Conservation (phyloP, 2,329 filamentous ascomycete species). For the Teratosphaeria gauchensis region DNA sequence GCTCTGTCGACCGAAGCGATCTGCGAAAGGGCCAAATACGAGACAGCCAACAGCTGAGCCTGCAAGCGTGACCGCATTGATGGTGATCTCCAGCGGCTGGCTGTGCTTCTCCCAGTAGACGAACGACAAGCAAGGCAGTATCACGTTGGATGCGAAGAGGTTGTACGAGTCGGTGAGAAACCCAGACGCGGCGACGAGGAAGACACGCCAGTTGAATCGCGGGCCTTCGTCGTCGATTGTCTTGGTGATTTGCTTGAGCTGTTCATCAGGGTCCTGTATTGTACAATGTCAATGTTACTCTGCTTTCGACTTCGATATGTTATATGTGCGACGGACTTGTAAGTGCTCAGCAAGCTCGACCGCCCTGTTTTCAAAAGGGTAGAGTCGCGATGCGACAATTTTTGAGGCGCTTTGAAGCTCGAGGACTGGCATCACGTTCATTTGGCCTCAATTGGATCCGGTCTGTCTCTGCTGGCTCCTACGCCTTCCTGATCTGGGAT, state of each 20-base stretch:
- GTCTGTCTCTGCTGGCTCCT: neutral
- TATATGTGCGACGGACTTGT: neutral
- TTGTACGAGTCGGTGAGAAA: conserved; percentile 33
- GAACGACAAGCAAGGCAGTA: conserved; percentile 31
- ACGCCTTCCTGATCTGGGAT: neutral
- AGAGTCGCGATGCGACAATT: neutral
- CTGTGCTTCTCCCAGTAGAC: conserved; percentile 26
- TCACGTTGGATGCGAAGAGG: conserved; percentile 31
- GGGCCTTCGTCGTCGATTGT: conserved; percentile 8
- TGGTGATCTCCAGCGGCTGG: conserved; percentile 21
- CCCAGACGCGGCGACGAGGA: conserved; percentile 31
- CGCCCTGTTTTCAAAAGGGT: neutral
- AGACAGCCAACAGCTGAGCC: conserved; percentile 31
- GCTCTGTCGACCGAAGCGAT: conserved; percentile 28
- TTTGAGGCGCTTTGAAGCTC: neutral
- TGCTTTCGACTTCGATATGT: neutral
- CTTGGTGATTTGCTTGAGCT: neutral
- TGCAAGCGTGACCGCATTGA: conserved; percentile 30
- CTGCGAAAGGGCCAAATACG: conserved; percentile 30
- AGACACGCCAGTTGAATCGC: conserved; percentile 18
- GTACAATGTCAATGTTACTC: neutral
- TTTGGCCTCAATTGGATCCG: neutral
- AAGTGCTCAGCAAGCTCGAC: neutral
- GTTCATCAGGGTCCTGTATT: neutral
- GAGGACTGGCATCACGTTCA: neutral